Percentiles rank a stretch among this genome's conserved stretches.
These are phyloP conservation scores for Trypanosoma vivax DNA, from an alignment of 208 protist species.

Conservation along the genomic window DNA sequence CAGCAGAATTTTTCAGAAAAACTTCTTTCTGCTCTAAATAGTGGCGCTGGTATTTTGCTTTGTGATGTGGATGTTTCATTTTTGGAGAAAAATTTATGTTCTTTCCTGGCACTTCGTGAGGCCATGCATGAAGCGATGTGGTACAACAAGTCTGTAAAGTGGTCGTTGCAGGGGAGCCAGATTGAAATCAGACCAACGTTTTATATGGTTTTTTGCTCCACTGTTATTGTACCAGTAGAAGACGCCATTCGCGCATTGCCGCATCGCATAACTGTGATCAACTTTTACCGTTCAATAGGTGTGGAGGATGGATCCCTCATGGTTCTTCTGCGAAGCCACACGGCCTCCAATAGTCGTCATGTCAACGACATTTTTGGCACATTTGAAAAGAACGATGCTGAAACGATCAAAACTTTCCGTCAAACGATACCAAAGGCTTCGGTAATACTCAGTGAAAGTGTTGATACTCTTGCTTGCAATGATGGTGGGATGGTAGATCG, in stretches of 20 bases:
- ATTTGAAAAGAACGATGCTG: conserved; percentile 17
- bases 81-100: conserved; percentile 19
- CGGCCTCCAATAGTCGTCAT: not conserved
- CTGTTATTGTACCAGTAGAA: conserved; percentile 14
- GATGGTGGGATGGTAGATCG: conserved; percentile 27
- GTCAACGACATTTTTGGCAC: conserved; percentile 17
- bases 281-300: conserved; percentile 9
- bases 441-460: conserved; percentile 25
- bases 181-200: conserved; percentile 49
- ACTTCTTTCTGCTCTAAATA: conserved; percentile 36
- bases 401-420: conserved; percentile 26
- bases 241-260: not conserved
- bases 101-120: conserved; percentile 21
- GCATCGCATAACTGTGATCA: conserved; percentile 16
- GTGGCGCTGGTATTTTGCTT: conserved; percentile 62
- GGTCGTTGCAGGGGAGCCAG: conserved; percentile 27
- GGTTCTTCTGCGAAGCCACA: conserved; percentile 12
- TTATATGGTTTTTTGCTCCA: conserved; percentile 50
- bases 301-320: not conserved
- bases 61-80: conserved; percentile 40
- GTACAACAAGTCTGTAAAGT: not conserved
- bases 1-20: conserved; percentile 30
- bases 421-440: conserved; percentile 26
- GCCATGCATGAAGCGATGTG: not conserved
- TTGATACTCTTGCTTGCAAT: conserved; percentile 36